Conservation (phyloP, 768 basidiomycete genomes). For the Mycena chlorophos region DNA sequence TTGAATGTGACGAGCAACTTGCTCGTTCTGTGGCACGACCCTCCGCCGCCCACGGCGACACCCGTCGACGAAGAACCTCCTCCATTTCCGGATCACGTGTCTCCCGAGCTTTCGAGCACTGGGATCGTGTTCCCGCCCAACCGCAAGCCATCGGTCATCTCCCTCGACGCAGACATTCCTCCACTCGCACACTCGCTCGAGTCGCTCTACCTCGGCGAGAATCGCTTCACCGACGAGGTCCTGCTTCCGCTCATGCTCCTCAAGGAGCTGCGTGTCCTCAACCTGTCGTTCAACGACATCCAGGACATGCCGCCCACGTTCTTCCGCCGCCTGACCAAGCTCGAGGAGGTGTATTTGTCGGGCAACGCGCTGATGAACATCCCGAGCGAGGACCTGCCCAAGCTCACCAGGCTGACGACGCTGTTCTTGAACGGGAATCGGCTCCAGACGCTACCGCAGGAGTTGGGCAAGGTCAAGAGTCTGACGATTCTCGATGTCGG, state of each 20-base stretch:
- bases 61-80: conserved; percentile 18
- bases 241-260: conserved; percentile 75
- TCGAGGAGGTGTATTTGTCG: conserved; percentile 89
- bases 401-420: conserved; percentile 64
- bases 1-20: conserved; percentile 92
- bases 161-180: conserved; percentile 32
- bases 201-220: conserved; percentile 87
- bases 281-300: conserved; percentile 93
- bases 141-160: conserved; percentile 36
- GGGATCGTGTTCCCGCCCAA: conserved; percentile 24
- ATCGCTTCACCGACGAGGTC: conserved; percentile 76
- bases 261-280: conserved; percentile 77
- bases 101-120: conserved; percentile 26
- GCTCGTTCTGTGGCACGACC: conserved; percentile 69
- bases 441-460: conserved; percentile 88
- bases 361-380: conserved; percentile 92
- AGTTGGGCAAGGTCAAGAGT: conserved; percentile 78
- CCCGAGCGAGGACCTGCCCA: conserved; percentile 84
- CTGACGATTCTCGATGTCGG: conserved; percentile 88
- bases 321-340: conserved; percentile 63
- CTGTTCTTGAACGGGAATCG: conserved; percentile 94
- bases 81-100: no score
- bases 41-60: conserved; percentile 51
- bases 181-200: conserved; percentile 73
- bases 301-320: conserved; percentile 82